Percentiles rank a stretch among this genome's conserved stretches.
Conservation (phyloP, 1,284 basidiomycete species). For the Ustilago trichophora region DNA sequence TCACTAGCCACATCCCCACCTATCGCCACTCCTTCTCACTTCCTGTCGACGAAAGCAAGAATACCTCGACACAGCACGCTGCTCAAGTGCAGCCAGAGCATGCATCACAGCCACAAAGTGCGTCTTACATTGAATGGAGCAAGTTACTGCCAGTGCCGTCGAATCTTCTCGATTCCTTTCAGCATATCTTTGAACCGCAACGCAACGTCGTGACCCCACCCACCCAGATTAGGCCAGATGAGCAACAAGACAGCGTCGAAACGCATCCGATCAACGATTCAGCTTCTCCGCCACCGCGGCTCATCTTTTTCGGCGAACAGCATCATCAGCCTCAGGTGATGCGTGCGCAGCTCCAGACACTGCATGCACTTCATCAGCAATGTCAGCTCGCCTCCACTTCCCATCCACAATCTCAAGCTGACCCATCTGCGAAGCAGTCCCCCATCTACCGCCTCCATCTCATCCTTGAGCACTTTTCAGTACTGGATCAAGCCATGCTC, state of each 20-base stretch:
- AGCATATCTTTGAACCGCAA: slow-evolving; percentile 21
- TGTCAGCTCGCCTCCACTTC: slow-evolving; percentile 7
- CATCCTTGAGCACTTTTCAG: slow-evolving; percentile 54
- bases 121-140: slow-evolving; percentile 41
- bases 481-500: slow-evolving; percentile 51
- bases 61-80: too few relatives aligned
- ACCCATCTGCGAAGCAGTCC: neutral
- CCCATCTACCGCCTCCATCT: slow-evolving; percentile 43
- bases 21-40: slow-evolving; percentile 42
- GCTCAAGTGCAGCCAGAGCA: neutral
- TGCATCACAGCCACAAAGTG: neutral
- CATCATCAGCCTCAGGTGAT: slow-evolving; percentile 57
- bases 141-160: slow-evolving; percentile 32
- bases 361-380: slow-evolving; percentile 35
- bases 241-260: neutral
- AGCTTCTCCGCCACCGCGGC: slow-evolving; percentile 25
- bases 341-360: slow-evolving; percentile 47
- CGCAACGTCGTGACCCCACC: too few relatives aligned
- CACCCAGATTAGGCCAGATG: neutral
- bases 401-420: neutral
- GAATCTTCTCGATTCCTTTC: slow-evolving; percentile 33
- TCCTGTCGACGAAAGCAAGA: neutral
- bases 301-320: slow-evolving; percentile 58
- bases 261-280: neutral
- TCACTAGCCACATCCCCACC: slow-evolving; percentile 27